phyloP scores from a whole-genome alignment of 1,284 basidiomycete species.

The Mycosarcoma maydis region DNA sequence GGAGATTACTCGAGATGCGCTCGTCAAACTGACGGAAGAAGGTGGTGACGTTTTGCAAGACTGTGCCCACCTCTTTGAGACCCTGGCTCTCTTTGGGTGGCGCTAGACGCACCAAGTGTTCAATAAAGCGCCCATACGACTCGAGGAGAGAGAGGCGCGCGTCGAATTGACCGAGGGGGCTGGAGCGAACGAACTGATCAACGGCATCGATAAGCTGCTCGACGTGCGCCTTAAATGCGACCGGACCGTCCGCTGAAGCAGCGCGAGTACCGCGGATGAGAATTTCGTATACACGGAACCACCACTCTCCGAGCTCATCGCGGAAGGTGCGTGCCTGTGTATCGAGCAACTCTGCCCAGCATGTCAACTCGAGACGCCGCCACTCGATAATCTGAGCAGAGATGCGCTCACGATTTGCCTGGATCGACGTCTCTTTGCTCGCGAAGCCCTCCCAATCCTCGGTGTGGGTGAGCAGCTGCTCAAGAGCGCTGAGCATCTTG shows the following conservation, averaged over 20 bases:
- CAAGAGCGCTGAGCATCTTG: conserved; percentile 82
- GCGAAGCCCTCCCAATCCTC: conserved; percentile 98
- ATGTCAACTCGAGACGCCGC: conserved; percentile 86
- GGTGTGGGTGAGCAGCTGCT: conserved; percentile 85
- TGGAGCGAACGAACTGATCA: conserved; percentile 81
- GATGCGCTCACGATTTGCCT: conserved; percentile 75
- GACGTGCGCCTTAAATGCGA: conserved; percentile 73
- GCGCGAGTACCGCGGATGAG: conserved; percentile 70
- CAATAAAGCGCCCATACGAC: conserved; percentile 73
- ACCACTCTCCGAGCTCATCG: conserved; percentile 79
- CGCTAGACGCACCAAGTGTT: conserved; percentile 35
- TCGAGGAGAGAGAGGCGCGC: conserved; percentile 77
- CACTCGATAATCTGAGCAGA: conserved; percentile 84
- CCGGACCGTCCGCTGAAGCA: conserved; percentile 57
- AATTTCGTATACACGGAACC: conserved; percentile 89
- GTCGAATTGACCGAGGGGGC: conserved; percentile 83
- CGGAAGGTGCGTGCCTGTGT: conserved; percentile 48
- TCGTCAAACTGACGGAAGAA: conserved; percentile 77
- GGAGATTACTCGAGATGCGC: conserved; percentile 72
- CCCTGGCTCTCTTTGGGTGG: conserved; percentile 38
- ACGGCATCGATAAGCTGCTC: conserved; percentile 79
- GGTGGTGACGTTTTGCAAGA: conserved; percentile 76
- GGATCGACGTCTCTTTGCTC: conserved; percentile 84
- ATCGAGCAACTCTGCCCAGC: conserved; percentile 85
- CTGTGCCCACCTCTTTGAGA: conserved; percentile 66